phyloP scores from a whole-genome alignment of 2,329 filamentous ascomycete genomes.

The Xylariaceae sp. region DNA sequence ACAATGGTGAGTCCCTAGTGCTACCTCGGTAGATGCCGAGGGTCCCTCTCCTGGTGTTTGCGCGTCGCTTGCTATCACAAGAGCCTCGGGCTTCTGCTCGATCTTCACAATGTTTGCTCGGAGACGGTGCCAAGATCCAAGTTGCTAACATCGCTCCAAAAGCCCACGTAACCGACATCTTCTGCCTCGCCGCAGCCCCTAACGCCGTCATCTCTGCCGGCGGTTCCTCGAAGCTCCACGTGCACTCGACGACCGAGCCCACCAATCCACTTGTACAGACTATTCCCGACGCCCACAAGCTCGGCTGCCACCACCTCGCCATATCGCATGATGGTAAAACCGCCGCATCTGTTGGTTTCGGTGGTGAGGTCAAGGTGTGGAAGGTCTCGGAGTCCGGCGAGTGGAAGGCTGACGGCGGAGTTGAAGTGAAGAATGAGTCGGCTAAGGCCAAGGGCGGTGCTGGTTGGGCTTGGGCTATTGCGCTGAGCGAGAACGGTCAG shows the following conservation, averaged over 20 bases:
- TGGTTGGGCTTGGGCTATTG: slow-evolving; percentile 80
- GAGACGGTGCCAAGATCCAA: slow-evolving; percentile 13
- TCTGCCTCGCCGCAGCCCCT: slow-evolving; percentile 70
- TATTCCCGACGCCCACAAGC: slow-evolving; percentile 71
- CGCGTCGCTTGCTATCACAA: background rate
- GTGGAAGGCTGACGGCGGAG: slow-evolving; percentile 46
- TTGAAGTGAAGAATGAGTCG: slow-evolving; percentile 32
- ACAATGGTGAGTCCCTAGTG: slow-evolving; percentile 58
- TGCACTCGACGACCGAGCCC: slow-evolving; percentile 68
- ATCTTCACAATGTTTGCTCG: background rate
- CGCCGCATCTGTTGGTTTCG: slow-evolving; percentile 82
- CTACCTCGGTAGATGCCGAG: too few relatives aligned
- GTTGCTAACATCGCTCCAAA: slow-evolving; percentile 18
- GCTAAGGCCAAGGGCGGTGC: slow-evolving; percentile 40
- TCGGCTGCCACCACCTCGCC: slow-evolving; percentile 87
- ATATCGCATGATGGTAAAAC: slow-evolving; percentile 62
- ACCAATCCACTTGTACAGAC: slow-evolving; percentile 75
- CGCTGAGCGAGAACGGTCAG: slow-evolving; percentile 75
- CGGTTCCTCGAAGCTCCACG: slow-evolving; percentile 73
- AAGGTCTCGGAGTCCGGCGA: slow-evolving; percentile 49
- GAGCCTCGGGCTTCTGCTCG: background rate
- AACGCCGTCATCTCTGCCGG: slow-evolving; percentile 75
- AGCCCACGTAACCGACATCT: slow-evolving; percentile 84
- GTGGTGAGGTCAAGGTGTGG: slow-evolving; percentile 85
- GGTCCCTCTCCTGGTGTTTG: background rate